These are phyloP conservation scores for Eleusine indica DNA, from an alignment of 176 grass and related monocot species.

Conservation along the genomic window DNA sequence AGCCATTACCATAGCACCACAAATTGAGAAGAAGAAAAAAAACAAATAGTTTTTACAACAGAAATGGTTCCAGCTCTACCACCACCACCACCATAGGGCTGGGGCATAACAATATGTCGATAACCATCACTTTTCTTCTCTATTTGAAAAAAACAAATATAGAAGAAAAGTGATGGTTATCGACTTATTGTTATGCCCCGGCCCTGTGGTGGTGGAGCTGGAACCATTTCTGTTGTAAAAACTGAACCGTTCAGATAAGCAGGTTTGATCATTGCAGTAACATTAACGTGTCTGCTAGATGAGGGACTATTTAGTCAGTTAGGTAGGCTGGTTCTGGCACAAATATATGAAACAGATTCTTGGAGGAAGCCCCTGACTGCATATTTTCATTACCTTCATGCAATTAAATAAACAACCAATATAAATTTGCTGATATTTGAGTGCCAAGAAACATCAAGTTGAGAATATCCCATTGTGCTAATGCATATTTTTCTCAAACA, in stretches of 20 bases:
- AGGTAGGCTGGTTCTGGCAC: not conserved
- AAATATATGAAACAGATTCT: not conserved
- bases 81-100: not conserved
- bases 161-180: too few relatives aligned
- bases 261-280: not conserved
- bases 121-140: too few relatives aligned
- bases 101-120: not conserved
- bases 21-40: not conserved
- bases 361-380: not conserved
- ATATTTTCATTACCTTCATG: not conserved
- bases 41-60: not conserved
- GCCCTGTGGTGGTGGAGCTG: constrained; percentile 3
- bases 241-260: not conserved
- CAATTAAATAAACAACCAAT: constrained; percentile 16
- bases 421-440: not conserved
- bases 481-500: not conserved
- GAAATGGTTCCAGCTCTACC: not conserved
- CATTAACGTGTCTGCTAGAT: not conserved
- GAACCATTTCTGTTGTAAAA: constrained; percentile 1
- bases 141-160: too few relatives aligned
- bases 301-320: not conserved
- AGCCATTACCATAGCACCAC: not conserved
- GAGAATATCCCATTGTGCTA: constrained; percentile 11
- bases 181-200: not conserved
- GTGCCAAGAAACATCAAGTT: constrained; percentile 6